Base-by-base conservation (phyloP, 371 early-diverging fungal genomes). In the Rhizopus arrhizus region DNA sequence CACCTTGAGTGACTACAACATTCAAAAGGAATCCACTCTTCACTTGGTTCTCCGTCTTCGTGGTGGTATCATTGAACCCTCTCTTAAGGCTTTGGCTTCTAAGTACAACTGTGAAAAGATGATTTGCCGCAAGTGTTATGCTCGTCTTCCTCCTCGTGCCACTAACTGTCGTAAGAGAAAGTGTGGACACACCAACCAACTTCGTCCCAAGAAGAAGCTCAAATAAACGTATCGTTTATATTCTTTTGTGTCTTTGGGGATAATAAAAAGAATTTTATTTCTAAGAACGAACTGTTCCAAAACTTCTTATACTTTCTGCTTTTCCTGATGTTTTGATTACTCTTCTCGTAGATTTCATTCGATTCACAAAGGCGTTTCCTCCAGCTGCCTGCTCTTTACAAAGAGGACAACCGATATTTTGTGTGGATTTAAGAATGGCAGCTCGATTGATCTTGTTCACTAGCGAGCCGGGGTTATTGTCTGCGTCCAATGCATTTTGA, bases 131-230 rank as follows among this genome's bases (percentile, higher is more conserved):
- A 97, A 96, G 83, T 95, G 98, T 88, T 98, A 98, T 82, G 98
- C 99, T 64, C 94, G 97, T 78, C 91, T 97, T 62, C 97, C 97
- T 60, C 95, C 95, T 64, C 93, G 97, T 84, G 99, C 99, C 69
- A 95, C 95, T 83, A 97, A 97, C 94, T 98, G 99, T 90, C 90
- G 99, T 74, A 98, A 98, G 96, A 95, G 91, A 90, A 95, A 95
- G 90, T 98, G 99, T 83, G 98, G 99, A 61, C 96, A 95, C 90
- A 87, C 92, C 80, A 96, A 92, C 91, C 97, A 97, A 87, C 91
- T 97, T 74, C 95, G 98, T 84, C 88, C 90, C 82, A 94, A 94
- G 92, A 94, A 95, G 93, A 94, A 94, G 70, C 65, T 69, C 53
- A 69, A 69, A 38, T 61, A 61, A 61, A 47, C 54, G 29, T 53